phyloP scores from a whole-genome alignment of 2,329 filamentous ascomycete species.

The Trichoderma hamatum region DNA sequence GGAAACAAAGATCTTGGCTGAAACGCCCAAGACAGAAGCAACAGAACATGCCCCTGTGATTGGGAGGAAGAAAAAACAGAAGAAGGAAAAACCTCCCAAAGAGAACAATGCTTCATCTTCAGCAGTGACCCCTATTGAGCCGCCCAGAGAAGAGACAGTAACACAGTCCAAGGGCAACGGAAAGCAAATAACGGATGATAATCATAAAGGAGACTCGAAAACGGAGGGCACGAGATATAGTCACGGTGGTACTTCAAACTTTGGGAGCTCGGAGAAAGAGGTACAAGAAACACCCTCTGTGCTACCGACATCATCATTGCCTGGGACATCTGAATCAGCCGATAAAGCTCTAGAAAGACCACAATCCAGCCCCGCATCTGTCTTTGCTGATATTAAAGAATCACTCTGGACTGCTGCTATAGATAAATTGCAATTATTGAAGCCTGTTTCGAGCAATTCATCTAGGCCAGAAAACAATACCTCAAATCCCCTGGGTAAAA shows the following conservation, averaged over 20 bases:
- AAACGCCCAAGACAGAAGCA: constrained; percentile 54
- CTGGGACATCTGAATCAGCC: constrained; percentile 25
- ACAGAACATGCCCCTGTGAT: constrained; percentile 71
- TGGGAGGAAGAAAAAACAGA: constrained; percentile 82
- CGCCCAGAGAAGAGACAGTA: constrained; percentile 25
- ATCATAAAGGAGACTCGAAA: background rate
- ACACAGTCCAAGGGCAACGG: constrained; percentile 18
- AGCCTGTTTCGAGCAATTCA: constrained; percentile 39
- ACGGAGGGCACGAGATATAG: background rate
- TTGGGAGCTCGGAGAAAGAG: background rate
- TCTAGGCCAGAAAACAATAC: constrained; percentile 36
- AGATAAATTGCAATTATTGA: constrained; percentile 45
- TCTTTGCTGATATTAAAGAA: constrained; percentile 43
- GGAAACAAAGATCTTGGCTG: constrained; percentile 59
- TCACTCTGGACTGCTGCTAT: constrained; percentile 39
- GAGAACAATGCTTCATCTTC: constrained; percentile 27
- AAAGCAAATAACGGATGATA: background rate
- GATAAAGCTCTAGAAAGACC: constrained; percentile 37
- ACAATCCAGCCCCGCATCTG: constrained; percentile 39
- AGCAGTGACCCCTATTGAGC: constrained; percentile 22
- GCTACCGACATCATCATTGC: constrained; percentile 30
- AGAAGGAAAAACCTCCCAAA: constrained; percentile 64
- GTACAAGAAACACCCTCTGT: constrained; percentile 27
- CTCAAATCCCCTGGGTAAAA: constrained; percentile 32
- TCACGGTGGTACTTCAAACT: background rate